Percentiles rank a stretch among this genome's conserved stretches.
phyloP scores from a whole-genome alignment of 139 green algal species.

The Mychonastes homosphaera region DNA sequence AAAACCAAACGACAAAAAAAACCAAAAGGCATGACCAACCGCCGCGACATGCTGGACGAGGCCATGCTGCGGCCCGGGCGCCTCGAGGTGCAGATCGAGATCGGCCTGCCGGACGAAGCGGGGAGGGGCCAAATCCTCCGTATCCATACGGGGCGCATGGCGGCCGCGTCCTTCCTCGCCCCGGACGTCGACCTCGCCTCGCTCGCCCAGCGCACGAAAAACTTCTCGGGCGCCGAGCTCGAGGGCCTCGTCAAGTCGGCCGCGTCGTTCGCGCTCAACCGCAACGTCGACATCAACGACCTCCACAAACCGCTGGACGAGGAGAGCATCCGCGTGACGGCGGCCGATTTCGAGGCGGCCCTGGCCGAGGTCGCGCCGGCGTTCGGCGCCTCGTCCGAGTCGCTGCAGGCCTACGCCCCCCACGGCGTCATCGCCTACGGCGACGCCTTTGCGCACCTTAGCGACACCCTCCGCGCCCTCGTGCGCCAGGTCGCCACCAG shows the following conservation, averaged over 20 bases:
- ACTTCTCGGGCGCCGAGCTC: constrained; percentile 92
- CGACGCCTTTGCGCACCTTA: constrained; percentile 64
- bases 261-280: constrained; percentile 82
- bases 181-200: constrained; percentile 76
- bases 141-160: constrained; percentile 81
- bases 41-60: constrained; percentile 94
- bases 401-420: constrained; percentile 67
- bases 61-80: constrained; percentile 88
- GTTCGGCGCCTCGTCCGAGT: constrained; percentile 82
- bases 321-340: constrained; percentile 80
- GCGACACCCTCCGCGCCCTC: constrained; percentile 33
- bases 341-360: constrained; percentile 80
- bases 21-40: background rate
- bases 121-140: constrained; percentile 91
- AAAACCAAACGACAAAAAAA: background rate
- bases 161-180: constrained; percentile 75
- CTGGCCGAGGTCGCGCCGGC: constrained; percentile 90
- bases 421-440: constrained; percentile 87
- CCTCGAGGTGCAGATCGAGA: constrained; percentile 94
- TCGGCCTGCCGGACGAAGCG: constrained; percentile 87
- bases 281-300: constrained; percentile 85
- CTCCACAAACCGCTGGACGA: constrained; percentile 83
- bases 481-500: constrained; percentile 51
- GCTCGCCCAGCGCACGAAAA: constrained; percentile 78
- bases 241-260: constrained; percentile 94